Evolutionary conservation across 2,329 filamentous ascomycete species (phyloP).

Genomic region (Aspergillus caelatus): DNA sequence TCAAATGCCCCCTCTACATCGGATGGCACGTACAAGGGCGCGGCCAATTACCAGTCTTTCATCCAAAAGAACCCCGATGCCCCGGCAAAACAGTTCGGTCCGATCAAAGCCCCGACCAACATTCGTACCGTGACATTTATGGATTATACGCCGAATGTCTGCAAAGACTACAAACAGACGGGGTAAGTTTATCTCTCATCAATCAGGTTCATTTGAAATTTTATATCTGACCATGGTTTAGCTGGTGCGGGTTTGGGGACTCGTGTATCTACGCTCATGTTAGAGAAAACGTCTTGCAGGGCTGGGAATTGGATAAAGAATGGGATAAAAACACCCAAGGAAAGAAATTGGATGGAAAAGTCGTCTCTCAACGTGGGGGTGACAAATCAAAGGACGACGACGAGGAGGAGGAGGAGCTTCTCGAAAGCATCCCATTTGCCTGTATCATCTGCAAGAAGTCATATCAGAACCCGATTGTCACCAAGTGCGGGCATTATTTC

Average conservation of each 20-base stretch:
- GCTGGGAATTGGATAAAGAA: constrained; percentile 92
- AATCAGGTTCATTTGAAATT: background rate
- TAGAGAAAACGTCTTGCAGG: constrained; percentile 72
- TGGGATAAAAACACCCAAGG: constrained; percentile 83
- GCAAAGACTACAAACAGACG: constrained; percentile 89
- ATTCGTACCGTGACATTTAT: constrained; percentile 87
- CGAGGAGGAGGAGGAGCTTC: constrained; percentile 67
- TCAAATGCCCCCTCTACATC: constrained; percentile 27
- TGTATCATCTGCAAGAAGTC: constrained; percentile 82
- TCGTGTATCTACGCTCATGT: constrained; percentile 72
- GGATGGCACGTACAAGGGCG: constrained; percentile 76
- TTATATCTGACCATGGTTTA: background rate
- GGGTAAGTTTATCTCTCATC: constrained; percentile 50
- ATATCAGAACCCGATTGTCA: constrained; percentile 80
- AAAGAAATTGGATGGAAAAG: constrained; percentile 47
- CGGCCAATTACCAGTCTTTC: constrained; percentile 72
- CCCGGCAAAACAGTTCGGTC: constrained; percentile 71
- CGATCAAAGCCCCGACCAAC: constrained; percentile 82
- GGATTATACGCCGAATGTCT: constrained; percentile 90
- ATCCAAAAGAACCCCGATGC: constrained; percentile 81
- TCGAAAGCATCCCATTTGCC: constrained; percentile 85
- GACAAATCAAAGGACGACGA: constrained; percentile 48
- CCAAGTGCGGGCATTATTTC: constrained; percentile 94
- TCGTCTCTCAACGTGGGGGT: constrained; percentile 51
- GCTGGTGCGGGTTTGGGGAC: constrained; percentile 61